Evolutionary conservation across 371 early-diverging fungal species (phyloP).

Genomic region (Aphelidium insulamus): DNA sequence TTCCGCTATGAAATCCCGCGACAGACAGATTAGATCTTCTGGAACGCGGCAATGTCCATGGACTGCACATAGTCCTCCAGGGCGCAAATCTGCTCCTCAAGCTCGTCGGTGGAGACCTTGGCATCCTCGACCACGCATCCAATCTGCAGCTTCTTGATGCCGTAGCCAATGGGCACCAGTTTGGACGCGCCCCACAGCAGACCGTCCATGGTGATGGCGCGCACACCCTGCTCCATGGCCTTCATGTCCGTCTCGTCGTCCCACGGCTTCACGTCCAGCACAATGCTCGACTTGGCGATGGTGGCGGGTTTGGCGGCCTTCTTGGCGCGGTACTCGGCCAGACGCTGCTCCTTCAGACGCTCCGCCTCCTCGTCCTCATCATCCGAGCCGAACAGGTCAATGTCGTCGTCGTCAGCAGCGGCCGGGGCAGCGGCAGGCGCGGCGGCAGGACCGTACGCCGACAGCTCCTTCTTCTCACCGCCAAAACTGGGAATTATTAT

Average conservation of each 20-base stretch:
- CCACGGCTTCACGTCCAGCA: constrained; percentile 92
- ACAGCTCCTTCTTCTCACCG: constrained; percentile 25
- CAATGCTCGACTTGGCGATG: constrained; percentile 76
- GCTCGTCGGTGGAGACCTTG: constrained; percentile 60
- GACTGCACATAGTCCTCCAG: constrained; percentile 79
- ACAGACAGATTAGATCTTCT: constrained; percentile 82
- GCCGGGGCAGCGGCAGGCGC: constrained; percentile 24
- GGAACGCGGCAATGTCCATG: constrained; percentile 77
- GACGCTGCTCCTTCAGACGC: constrained; percentile 58
- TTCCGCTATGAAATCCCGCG: too few relatives aligned
- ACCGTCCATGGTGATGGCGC: constrained; percentile 59
- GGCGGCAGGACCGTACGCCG: constrained; percentile 15
- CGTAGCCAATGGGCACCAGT: constrained; percentile 65
- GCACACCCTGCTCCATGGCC: constrained; percentile 46
- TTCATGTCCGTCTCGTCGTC: constrained; percentile 82
- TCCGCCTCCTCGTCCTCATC: constrained; percentile 83
- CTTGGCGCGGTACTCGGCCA: constrained; percentile 78
- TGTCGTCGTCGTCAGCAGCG: constrained; percentile 52
- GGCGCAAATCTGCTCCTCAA: constrained; percentile 47
- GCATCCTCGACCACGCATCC: constrained; percentile 81
- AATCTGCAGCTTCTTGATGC: constrained; percentile 86
- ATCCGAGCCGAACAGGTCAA: constrained; percentile 89
- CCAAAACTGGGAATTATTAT: constrained; percentile 12
- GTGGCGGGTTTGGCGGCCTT: constrained; percentile 81
- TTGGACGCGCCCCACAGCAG: constrained; percentile 70